These are phyloP conservation scores for Stenogyne calaminthoides DNA, from an alignment of 305 asterid species.

Conservation along the genomic window DNA sequence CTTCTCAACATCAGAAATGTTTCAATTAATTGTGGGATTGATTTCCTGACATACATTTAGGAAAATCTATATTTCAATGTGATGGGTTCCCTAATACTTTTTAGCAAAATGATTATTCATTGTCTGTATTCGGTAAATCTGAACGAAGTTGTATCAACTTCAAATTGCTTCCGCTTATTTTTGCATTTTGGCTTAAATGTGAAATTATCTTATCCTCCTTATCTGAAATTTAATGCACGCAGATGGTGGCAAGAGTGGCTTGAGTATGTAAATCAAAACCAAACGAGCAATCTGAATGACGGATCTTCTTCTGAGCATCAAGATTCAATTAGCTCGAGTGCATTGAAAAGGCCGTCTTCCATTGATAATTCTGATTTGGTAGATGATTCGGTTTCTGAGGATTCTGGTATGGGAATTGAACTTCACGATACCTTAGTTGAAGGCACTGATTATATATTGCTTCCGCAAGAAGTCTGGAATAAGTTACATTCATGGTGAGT, in stretches of 20 bases:
- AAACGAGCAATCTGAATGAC: conserved; percentile 46
- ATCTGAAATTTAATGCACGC: conserved; percentile 33
- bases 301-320: conserved; percentile 73
- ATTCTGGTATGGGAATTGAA: conserved; percentile 64
- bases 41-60: neutral
- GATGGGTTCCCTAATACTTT: neutral
- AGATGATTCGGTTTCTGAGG: conserved; percentile 60
- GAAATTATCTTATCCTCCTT: conserved; percentile 18
- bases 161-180: conserved; percentile 14
- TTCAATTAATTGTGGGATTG: neutral
- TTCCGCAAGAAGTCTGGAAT: conserved; percentile 90
- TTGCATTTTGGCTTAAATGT: conserved; percentile 16
- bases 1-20: conserved; percentile 4
- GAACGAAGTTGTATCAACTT: neutral
- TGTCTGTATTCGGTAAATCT: neutral
- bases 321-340: conserved; percentile 47
- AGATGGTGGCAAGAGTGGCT: conserved; percentile 99
- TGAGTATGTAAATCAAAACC: conserved; percentile 79
- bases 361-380: conserved; percentile 84
- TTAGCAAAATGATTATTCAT: neutral
- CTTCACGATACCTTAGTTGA: conserved; percentile 91
- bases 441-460: conserved; percentile 97
- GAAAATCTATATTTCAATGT: neutral
- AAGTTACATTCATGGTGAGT: conserved; percentile 79
- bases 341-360: conserved; percentile 67